Conservation (phyloP, 176 grass and related monocot species). For the Rhipidocladum racemiflorum region DNA sequence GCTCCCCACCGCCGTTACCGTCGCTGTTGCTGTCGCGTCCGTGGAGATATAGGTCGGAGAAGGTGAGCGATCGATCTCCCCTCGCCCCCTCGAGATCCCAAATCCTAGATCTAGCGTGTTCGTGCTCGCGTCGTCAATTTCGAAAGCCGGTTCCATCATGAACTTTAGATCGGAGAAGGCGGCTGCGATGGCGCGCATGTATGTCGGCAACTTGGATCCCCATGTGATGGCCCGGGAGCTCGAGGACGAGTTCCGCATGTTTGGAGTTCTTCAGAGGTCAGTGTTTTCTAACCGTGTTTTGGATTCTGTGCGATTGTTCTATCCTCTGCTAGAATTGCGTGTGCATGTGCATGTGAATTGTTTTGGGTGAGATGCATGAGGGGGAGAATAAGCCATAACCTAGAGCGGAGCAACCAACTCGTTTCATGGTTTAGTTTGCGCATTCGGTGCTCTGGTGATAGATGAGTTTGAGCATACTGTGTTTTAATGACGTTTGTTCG, state of each 20-base stretch:
- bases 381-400: neutral
- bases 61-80: neutral
- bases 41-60: neutral
- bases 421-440: neutral
- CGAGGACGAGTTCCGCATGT: conserved; percentile 81
- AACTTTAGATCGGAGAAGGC: neutral
- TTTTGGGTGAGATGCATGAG: neutral
- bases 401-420: neutral
- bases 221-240: conserved; percentile 57
- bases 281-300: neutral
- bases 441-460: neutral
- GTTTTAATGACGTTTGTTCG: neutral
- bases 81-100: neutral
- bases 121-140: neutral
- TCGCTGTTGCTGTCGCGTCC: neutral
- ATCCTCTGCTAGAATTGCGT: neutral
- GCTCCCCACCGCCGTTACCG: neutral
- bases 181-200: conserved; percentile 60
- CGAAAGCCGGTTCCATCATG: neutral
- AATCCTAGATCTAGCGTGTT: conserved; percentile 24
- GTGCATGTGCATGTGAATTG: no score
- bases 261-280: conserved; percentile 75
- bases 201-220: conserved; percentile 73
- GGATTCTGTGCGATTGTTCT: neutral
- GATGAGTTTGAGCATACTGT: neutral